Evolutionary conservation across 352 stramenopile species (phyloP).

Genomic region (Blastocystis sp.): DNA sequence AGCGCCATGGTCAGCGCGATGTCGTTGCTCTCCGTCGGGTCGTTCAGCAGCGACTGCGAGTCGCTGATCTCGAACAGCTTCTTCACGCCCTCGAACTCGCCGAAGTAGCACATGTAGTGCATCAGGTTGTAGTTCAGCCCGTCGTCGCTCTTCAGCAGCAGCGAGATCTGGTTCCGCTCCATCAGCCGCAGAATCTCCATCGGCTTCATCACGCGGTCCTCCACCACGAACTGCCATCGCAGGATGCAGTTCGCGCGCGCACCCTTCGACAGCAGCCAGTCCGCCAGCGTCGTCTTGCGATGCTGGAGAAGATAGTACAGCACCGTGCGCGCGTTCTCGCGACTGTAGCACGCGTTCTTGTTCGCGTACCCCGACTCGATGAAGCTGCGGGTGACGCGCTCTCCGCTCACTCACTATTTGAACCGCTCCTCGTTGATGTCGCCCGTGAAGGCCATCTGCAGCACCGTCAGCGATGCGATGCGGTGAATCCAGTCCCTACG

Average conservation of each 20-base stretch:
- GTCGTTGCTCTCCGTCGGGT: constrained; percentile 42
- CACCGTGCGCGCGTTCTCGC: constrained; percentile 18
- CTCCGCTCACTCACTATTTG: constrained; percentile 3
- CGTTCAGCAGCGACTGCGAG: constrained; percentile 30
- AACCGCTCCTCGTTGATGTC: constrained; percentile 17
- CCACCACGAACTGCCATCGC: constrained; percentile 57
- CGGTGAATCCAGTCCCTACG: constrained; percentile 45
- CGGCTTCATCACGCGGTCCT: background rate
- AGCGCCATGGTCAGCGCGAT: constrained; percentile 57
- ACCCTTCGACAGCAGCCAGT: constrained; percentile 21
- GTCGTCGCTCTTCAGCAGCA: constrained; percentile 46
- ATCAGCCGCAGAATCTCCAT: constrained; percentile 22
- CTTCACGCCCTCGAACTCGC: constrained; percentile 18
- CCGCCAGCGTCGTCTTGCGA: background rate
- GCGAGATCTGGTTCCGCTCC: constrained; percentile 13
- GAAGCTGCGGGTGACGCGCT: background rate
- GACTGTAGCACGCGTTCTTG: constrained; percentile 50
- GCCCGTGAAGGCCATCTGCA: constrained; percentile 52
- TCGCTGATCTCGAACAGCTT: background rate
- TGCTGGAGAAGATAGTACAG: constrained; percentile 43
- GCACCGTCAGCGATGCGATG: constrained; percentile 33
- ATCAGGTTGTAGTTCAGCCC: constrained; percentile 59
- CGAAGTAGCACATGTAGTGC: constrained; percentile 67
- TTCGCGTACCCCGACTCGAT: constrained; percentile 32
- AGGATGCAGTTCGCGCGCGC: constrained; percentile 31